Evolutionary conservation across 768 basidiomycete species (phyloP).

Genomic region (Trametopsis cervina): DNA sequence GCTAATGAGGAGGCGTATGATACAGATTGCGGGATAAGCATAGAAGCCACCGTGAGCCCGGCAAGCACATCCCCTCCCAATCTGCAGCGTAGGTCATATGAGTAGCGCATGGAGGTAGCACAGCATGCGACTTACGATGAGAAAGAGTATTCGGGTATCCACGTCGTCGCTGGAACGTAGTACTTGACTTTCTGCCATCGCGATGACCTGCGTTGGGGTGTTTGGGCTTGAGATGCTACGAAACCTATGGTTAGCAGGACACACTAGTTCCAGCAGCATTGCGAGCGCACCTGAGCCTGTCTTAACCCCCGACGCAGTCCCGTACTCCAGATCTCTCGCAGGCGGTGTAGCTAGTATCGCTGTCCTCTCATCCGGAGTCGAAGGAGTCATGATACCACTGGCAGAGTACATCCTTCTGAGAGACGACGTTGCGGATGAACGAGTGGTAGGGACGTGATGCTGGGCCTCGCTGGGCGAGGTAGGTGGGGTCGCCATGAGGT

Average conservation of each 20-base stretch:
- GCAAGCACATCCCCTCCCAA: slow-evolving; percentile 72
- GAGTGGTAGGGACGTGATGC: too few species aligned
- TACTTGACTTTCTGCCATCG: slow-evolving; percentile 49
- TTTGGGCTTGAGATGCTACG: not conserved
- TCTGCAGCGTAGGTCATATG: slow-evolving; percentile 23
- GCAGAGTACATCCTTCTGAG: slow-evolving; percentile 2
- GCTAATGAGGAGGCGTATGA: slow-evolving; percentile 89
- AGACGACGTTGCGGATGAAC: slow-evolving; percentile 9
- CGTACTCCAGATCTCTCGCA: slow-evolving; percentile 5
- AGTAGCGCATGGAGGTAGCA: not conserved
- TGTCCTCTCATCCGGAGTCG: slow-evolving; percentile 11
- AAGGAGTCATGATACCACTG: not conserved
- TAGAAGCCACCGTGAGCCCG: slow-evolving; percentile 78
- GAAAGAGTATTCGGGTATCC: slow-evolving; percentile 73
- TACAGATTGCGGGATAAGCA: slow-evolving; percentile 83
- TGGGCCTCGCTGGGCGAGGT: too few species aligned
- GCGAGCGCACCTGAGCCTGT: not conserved
- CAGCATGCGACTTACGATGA: slow-evolving; percentile 56
- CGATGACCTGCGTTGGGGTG: slow-evolving; percentile 9
- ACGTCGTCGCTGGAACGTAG: slow-evolving; percentile 69
- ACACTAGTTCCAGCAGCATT: not conserved
- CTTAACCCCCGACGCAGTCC: not conserved
- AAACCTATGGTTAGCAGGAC: not conserved
- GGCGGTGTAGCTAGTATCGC: slow-evolving; percentile 4
- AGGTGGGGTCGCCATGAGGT: too few species aligned